These are phyloP conservation scores for Neurospora terricola DNA, from an alignment of 495 filamentous ascomycete genomes.

Conservation along the genomic window DNA sequence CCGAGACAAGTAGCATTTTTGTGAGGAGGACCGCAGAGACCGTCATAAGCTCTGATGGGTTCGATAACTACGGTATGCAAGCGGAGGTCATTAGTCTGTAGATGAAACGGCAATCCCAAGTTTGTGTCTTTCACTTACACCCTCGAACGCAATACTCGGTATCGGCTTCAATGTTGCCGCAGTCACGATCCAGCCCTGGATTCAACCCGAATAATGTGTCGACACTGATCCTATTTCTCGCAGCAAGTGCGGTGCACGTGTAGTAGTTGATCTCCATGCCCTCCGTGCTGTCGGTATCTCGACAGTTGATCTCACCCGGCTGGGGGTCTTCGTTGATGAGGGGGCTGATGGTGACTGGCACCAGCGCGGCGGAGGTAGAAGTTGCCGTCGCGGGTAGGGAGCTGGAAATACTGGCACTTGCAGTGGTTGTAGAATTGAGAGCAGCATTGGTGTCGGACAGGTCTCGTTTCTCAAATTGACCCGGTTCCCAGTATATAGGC, in stretches of 20 bases:
- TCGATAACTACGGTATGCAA: slow-evolving; percentile 16
- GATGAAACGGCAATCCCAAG: background rate
- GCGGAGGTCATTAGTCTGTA: background rate
- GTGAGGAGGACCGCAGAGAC: slow-evolving; percentile 18
- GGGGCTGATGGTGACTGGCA: background rate
- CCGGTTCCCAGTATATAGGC: too few species aligned
- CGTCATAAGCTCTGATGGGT: slow-evolving; percentile 14
- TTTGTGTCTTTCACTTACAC: slow-evolving; percentile 8
- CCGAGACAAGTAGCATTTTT: slow-evolving; percentile 24
- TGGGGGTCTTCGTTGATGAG: background rate
- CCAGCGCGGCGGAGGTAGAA: background rate
- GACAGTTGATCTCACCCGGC: slow-evolving; percentile 14
- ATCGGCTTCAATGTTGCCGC: slow-evolving; percentile 13
- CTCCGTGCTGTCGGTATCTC: background rate
- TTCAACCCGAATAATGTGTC: slow-evolving; percentile 18
- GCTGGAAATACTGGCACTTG: too few species aligned
- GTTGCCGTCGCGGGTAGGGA: too few species aligned
- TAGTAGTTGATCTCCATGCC: slow-evolving; percentile 13
- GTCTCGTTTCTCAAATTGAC: too few species aligned
- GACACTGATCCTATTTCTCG: slow-evolving; percentile 5
- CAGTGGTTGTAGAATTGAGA: too few species aligned
- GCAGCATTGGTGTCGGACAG: too few species aligned
- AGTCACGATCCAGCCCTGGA: slow-evolving; percentile 10
- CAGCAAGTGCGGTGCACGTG: slow-evolving; percentile 9
- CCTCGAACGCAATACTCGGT: slow-evolving; percentile 19